These are phyloP conservation scores for Sphenostylis stenocarpa DNA, from an alignment of 306 rosid species.

Conservation along the genomic window DNA sequence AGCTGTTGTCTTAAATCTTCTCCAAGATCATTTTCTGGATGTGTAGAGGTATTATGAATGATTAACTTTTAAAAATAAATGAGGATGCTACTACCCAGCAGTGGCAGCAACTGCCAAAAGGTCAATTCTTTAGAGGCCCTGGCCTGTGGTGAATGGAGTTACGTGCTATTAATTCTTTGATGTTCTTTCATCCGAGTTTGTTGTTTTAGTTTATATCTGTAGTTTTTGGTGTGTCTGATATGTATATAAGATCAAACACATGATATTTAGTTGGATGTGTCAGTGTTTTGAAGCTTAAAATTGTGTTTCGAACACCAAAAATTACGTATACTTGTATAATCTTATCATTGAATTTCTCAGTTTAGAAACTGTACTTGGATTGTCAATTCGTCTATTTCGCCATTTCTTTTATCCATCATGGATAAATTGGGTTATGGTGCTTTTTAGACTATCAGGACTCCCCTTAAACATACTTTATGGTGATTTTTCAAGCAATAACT, in stretches of 20 bases:
- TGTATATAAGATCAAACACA: background rate
- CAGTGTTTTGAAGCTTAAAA: conserved; percentile 11
- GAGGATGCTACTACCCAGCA: background rate
- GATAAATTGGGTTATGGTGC: conserved; percentile 8
- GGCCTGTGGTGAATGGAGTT: conserved; percentile 11
- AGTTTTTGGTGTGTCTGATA: background rate
- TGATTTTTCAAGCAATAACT: conserved; percentile 21
- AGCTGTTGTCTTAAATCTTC: conserved; percentile 15
- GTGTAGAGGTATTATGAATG: background rate
- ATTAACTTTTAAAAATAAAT: conserved; percentile 3
- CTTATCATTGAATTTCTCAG: conserved; percentile 9
- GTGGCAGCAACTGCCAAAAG: background rate
- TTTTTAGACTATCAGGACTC: background rate
- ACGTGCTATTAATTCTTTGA: background rate
- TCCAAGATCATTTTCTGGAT: background rate
- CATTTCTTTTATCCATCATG: conserved; percentile 10
- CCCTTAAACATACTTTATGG: background rate
- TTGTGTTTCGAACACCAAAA: background rate
- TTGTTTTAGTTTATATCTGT: background rate
- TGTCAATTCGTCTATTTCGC: background rate
- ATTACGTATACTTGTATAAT: background rate
- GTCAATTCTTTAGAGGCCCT: background rate
- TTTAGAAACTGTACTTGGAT: background rate
- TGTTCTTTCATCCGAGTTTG: background rate
- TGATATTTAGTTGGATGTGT: background rate